Base-by-base conservation (phyloP, 225 moss, liverwort and hornwort genomes). In the Anthoceros angustus region DNA sequence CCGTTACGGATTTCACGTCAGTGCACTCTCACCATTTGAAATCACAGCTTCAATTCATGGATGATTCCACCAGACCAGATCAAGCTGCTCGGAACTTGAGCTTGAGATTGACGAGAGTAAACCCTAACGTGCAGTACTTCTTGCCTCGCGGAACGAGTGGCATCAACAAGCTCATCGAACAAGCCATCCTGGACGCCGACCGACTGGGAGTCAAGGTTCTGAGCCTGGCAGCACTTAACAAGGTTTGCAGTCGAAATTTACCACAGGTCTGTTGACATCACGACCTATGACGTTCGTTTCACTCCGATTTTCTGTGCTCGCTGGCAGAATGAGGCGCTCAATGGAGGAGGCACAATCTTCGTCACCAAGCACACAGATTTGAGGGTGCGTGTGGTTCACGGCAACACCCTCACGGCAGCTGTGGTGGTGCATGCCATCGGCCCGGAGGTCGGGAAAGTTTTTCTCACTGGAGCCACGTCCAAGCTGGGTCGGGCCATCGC, bases 401-500 rank as follows among this genome's bases (percentile, higher is more conserved):
- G 91, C 32, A 95, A 95, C 48, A 95, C 95, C 10, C 73, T 95
- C 25, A 91, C 95, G 9, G 95, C 95, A 2, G 95, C 86, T 0
- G 91, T 91, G 18, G 91, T 95, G 39, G 82, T 91, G 64, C 80
- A 82, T 41, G 83, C 78, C n/a, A 68, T 95, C 6, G 80, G 78
- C 38, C 66, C 67, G 0, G 76, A 80, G 38, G 77, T 78, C 24
- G 79, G 77, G 14, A 86, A 95, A 74, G 91, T 95, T 49, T 95
- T 95, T 18, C 78, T 95, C 82, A 95, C 83, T 2, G 95, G 95
- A 64, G 91, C 91, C 46, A 95, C 95, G 42, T 95, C 95, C 67
- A 95, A 95, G 73, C 72, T 95, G 25, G 95, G 91, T 41, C 86
- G 95, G 25, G 95, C 90, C 46, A 87, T 95, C 61, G 95, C 91